Conservation (phyloP, 2,329 filamentous ascomycete species). For the Magnaporthiopsis incrustans region DNA sequence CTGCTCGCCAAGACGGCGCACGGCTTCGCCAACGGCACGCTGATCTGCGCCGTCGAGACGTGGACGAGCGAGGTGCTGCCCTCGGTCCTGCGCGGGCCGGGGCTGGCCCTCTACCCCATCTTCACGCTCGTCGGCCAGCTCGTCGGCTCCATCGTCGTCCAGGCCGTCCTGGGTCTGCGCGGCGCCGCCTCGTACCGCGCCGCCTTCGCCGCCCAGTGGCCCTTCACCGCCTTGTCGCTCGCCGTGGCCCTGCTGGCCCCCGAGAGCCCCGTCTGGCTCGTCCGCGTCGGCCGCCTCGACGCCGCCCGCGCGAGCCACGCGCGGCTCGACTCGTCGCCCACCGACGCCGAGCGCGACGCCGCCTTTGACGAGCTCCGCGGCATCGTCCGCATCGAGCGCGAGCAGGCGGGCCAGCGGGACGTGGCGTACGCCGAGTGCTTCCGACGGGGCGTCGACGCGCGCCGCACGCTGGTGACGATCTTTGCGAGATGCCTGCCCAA, state of each 20-base stretch:
- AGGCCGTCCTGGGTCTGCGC: not conserved
- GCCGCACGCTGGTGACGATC: slow-evolving; percentile 21
- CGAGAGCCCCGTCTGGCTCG: slow-evolving; percentile 30
- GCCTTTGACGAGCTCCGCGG: slow-evolving; percentile 32
- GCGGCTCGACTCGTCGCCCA: slow-evolving; percentile 27
- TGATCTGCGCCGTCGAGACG: slow-evolving; percentile 5
- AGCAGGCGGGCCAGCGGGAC: slow-evolving; percentile 17
- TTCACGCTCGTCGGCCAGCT: slow-evolving; percentile 5
- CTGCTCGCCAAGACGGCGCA: slow-evolving; percentile 3
- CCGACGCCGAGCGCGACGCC: slow-evolving; percentile 29
- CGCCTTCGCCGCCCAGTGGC: slow-evolving; percentile 2
- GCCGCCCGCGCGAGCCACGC: slow-evolving; percentile 16
- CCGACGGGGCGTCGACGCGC: slow-evolving; percentile 23
- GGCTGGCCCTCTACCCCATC: slow-evolving; percentile 2
- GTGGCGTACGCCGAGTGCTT: slow-evolving; percentile 30
- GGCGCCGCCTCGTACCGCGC: not conserved
- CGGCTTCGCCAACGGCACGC: slow-evolving; percentile 1
- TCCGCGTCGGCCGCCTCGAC: slow-evolving; percentile 22
- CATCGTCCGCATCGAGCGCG: slow-evolving; percentile 22
- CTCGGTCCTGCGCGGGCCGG: not conserved
- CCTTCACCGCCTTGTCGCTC: not conserved
- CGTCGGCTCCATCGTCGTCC: slow-evolving; percentile 1
- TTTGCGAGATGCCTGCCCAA: slow-evolving; percentile 1
- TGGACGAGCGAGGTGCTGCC: slow-evolving; percentile 4
- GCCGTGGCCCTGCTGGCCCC: slow-evolving; percentile 20